Conservation (phyloP, 495 filamentous ascomycete genomes). For the Aspergillus bridgeri region DNA sequence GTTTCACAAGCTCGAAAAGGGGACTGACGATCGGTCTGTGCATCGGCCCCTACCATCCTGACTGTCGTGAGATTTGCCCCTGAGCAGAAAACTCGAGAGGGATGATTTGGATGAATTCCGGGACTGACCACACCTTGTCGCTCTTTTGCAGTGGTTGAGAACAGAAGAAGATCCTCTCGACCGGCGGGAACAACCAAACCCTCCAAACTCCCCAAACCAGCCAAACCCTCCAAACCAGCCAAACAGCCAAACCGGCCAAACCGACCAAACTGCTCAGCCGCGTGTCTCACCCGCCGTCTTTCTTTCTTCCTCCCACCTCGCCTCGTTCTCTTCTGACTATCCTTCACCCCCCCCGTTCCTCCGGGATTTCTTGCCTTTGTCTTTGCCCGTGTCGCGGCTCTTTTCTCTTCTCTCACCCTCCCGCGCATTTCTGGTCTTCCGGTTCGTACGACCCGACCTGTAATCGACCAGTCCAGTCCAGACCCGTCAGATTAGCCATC, state of each 20-base stretch:
- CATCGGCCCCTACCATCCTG: conserved; percentile 7
- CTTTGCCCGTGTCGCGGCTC: neutral
- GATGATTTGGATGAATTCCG: too few relatives aligned
- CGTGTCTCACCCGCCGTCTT: conserved; percentile 15
- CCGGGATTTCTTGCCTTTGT: neutral
- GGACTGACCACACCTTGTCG: too few relatives aligned
- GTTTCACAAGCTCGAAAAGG: conserved; percentile 12
- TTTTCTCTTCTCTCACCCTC: neutral
- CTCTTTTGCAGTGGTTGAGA: too few relatives aligned
- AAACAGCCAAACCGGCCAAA: neutral
- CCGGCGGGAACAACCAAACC: neutral
- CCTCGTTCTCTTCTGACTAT: conserved; percentile 4
- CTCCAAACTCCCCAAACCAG: conserved; percentile 1
- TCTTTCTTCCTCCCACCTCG: neutral
- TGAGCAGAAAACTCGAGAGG: neutral
- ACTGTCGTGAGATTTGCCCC: conserved; percentile 8
- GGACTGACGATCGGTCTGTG: conserved; percentile 25
- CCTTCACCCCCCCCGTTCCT: neutral
- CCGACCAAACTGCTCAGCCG: conserved; percentile 8
- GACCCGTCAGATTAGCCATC: neutral
- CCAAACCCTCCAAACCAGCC: neutral
- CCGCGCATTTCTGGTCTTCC: neutral
- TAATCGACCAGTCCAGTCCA: conserved; percentile 1
- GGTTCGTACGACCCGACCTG: conserved; percentile 13
- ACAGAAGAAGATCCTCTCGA: too few relatives aligned